Evolutionary conservation across 1,284 basidiomycete genomes (phyloP), one percentile per base, ranked within the genome.

Genomic region (Irpex rosettiformis): DNA sequence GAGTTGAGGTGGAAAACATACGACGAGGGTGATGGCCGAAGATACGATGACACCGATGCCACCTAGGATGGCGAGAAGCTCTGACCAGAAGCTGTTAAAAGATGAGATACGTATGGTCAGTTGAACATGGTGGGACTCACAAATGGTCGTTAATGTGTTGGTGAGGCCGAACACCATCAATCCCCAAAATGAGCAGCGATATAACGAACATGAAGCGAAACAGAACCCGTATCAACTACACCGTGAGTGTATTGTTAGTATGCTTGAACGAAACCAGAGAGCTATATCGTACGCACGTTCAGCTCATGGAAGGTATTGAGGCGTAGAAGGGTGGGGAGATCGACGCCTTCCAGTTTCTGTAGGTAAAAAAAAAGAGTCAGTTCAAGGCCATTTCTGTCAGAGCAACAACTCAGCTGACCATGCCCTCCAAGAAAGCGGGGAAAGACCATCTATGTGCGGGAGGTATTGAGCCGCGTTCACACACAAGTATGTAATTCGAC

Each of bases 241-340:
- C 25, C 55, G 43, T 55, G 49, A 43, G 27, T 11, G 24, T 33
- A 11, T 48, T 25, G 29, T 37, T 45, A 58, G 40, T 55, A 3
- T 16, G 24, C 3, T n/a, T 28, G 0, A 18, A 22, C 16, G 43
- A 4, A 3, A 25, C 11, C 21, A 27, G 21, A 49, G 21, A 10
- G 24, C 10, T 8, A 11, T 6, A 28, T 49, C 21, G 30, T 25
- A 72, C 86, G 42, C 63, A 91, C 89, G 63, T 92, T 91, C 49
- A 91, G 71, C 67, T 92, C 89, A 47, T 88, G 86, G 68, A 89
- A 91, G 62, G 86, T 90, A 16, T 85, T 86, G 49, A 92, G 72
- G 21, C 88, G 81, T 40, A 89, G 77, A 51, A 91, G 77, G 2
- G 86, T 88, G 29, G 66, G 73, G 18, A 65, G 76, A 54, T 91